Percentiles rank a stretch among this genome's conserved stretches.
These are phyloP conservation scores for Populus tremula DNA, from an alignment of 345 rosid genomes.

Conservation along the genomic window DNA sequence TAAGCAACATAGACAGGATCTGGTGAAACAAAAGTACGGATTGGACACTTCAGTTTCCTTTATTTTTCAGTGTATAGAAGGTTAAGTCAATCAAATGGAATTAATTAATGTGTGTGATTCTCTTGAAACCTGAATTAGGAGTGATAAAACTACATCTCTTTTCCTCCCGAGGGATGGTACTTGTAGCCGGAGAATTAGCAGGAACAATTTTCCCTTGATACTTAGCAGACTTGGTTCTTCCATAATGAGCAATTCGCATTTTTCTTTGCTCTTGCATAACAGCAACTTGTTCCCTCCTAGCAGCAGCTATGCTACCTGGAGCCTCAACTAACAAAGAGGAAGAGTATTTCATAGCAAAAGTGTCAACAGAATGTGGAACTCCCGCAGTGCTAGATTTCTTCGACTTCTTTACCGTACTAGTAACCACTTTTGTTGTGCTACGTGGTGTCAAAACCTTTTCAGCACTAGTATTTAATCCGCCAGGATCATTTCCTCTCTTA, in stretches of 20 bases:
- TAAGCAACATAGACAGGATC: conserved; percentile 69
- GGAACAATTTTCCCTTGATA: conserved; percentile 23
- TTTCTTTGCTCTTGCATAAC: conserved; percentile 59
- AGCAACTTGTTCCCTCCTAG: conserved; percentile 62
- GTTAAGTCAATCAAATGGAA: neutral
- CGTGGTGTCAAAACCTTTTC: conserved; percentile 29
- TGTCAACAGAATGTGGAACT: neutral
- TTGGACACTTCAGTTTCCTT: neutral
- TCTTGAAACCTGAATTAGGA: conserved; percentile 49
- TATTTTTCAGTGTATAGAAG: neutral
- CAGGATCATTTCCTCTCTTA: conserved; percentile 29
- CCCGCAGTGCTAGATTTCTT: conserved; percentile 5
- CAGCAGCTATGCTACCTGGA: conserved; percentile 74
- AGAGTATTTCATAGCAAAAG: conserved; percentile 10
- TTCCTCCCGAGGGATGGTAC: conserved; percentile 21
- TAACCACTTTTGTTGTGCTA: conserved; percentile 15
- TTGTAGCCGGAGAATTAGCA: conserved; percentile 17
- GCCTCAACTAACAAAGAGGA: conserved; percentile 31
- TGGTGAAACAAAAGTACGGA: conserved; percentile 15
- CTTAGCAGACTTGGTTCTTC: conserved; percentile 50
- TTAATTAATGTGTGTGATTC: neutral
- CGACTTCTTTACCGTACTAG: conserved; percentile 18
- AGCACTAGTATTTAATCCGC: conserved; percentile 23
- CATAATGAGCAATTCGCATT: conserved; percentile 60
- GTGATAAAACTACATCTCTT: conserved; percentile 72